Percentiles rank a stretch among this genome's conserved stretches.
Conservation (phyloP, 2,329 filamentous ascomycete species). For the Plenodomus lindquistii region DNA sequence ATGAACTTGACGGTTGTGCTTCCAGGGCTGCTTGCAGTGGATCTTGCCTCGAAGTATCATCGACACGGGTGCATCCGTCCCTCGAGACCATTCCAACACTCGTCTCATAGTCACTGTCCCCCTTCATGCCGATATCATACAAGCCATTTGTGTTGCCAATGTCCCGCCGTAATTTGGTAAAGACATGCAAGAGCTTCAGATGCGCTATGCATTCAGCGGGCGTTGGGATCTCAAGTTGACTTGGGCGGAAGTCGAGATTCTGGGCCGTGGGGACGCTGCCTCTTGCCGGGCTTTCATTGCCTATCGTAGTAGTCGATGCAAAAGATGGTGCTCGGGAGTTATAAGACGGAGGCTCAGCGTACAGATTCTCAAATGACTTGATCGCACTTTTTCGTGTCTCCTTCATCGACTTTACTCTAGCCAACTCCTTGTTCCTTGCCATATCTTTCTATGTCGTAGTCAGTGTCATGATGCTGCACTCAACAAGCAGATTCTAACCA, state of each 20-base stretch:
- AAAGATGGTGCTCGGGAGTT: constrained; percentile 8
- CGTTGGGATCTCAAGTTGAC: constrained; percentile 46
- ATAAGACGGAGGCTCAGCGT: constrained; percentile 15
- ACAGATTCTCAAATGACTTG: constrained; percentile 5
- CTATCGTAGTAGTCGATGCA: neutral
- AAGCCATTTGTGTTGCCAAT: constrained; percentile 69
- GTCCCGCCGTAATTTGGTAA: constrained; percentile 69
- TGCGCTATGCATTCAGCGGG: constrained; percentile 69
- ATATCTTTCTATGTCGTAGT: constrained; percentile 1
- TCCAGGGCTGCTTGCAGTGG: constrained; percentile 5
- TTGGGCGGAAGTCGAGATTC: constrained; percentile 40
- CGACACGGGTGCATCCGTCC: neutral
- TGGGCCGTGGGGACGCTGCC: constrained; percentile 1
- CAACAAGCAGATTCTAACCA: too few relatives aligned
- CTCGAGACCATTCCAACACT: constrained; percentile 12
- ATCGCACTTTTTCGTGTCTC: constrained; percentile 3
- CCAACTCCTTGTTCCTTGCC: neutral
- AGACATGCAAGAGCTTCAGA: constrained; percentile 70
- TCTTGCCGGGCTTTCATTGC: neutral
- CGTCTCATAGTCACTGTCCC: constrained; percentile 16
- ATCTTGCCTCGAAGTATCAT: constrained; percentile 28
- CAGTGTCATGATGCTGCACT: neutral
- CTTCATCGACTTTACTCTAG: constrained; percentile 11
- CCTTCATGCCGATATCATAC: constrained; percentile 58
- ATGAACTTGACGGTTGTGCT: neutral